Evolutionary conservation across 306 rosid species (phyloP), one percentile per base, ranked within the genome.

Genomic region (Cicer chorassanicum): DNA sequence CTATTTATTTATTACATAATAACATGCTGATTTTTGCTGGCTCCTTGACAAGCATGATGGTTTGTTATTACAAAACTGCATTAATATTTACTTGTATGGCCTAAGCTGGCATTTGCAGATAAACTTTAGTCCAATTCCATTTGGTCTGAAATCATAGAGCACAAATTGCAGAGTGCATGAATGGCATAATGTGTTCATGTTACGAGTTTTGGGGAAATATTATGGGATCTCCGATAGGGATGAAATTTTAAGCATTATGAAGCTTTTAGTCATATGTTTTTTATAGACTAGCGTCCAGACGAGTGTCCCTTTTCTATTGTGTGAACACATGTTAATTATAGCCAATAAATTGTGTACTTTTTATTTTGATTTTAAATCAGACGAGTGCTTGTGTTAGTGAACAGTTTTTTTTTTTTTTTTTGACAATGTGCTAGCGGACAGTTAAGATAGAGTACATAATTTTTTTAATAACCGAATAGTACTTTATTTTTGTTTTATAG

Each of bases 1-100:
- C 24, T 70, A 19, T 83, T 49, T 70, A 19, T 83, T 49, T 60
- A 72, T 74, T 65, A 74, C 65, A 67, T 44, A 66, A 67, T 44
- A 64, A 61, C 53, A 44, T 72, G 61, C 34, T 70, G 60, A 48
- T 19, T 65, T 76, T 80, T 79, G 73, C 73, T 61, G 71, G 39
- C 74, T 19, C 44, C 5, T 8, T 54, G 12, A 63, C 11, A 10
- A 72, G 64, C 78, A 73, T 73, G 75, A 36, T 81, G 72, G 69
- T 83, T 15, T 50, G 80, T 73, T 53, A 18, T 74, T 68, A 39
- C 45, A 41, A 43, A 39, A 68, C 9, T 66, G 71, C 43, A 42
- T 39, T 65, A 63, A 51, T 77, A 40, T 21, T 66, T 56, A 76
- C 80, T 75, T 71, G 65, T 71, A 55, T 56, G 56, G 66, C 38